Conservation (phyloP, 2,329 filamentous ascomycete genomes). For the Plectosphaerella cucumerina region DNA sequence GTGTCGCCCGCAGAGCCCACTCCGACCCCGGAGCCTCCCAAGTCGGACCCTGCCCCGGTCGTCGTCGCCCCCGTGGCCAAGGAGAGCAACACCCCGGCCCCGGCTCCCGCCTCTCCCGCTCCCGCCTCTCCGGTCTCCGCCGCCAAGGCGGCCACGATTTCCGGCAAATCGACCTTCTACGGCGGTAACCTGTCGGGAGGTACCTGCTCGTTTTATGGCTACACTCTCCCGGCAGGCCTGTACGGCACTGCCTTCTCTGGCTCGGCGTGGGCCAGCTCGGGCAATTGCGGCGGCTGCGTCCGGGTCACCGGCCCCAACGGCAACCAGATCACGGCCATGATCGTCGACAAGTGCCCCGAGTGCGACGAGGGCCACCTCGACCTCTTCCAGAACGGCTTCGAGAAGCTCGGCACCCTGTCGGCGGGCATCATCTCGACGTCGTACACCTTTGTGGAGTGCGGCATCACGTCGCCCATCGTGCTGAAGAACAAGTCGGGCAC, state of each 20-base stretch:
- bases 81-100: not conserved
- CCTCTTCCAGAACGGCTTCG: constrained; percentile 39
- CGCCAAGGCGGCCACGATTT: constrained; percentile 1
- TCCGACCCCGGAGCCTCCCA: not conserved
- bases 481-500: constrained; percentile 41
- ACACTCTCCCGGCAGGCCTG: constrained; percentile 54
- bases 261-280: constrained; percentile 50
- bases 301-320: constrained; percentile 53
- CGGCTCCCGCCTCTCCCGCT: not conserved
- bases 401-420: constrained; percentile 27
- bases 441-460: constrained; percentile 33
- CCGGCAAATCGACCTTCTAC: constrained; percentile 46
- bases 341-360: constrained; percentile 42
- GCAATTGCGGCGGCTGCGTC: constrained; percentile 59
- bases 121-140: not conserved
- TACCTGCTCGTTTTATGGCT: constrained; percentile 59
- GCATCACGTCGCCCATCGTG: constrained; percentile 34
- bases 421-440: constrained; percentile 28
- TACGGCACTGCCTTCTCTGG: constrained; percentile 60
- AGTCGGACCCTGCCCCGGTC: not conserved
- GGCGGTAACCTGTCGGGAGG: constrained; percentile 54
- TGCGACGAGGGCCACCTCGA: constrained; percentile 36
- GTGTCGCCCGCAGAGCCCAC: not conserved
- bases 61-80: not conserved
- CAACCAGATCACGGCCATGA: constrained; percentile 59